A percentile compares a stretch with the other conserved stretches of the same genome.
Evolutionary conservation across 805 yeast species (phyloP).

Genomic region (Ogataea ganodermae): DNA sequence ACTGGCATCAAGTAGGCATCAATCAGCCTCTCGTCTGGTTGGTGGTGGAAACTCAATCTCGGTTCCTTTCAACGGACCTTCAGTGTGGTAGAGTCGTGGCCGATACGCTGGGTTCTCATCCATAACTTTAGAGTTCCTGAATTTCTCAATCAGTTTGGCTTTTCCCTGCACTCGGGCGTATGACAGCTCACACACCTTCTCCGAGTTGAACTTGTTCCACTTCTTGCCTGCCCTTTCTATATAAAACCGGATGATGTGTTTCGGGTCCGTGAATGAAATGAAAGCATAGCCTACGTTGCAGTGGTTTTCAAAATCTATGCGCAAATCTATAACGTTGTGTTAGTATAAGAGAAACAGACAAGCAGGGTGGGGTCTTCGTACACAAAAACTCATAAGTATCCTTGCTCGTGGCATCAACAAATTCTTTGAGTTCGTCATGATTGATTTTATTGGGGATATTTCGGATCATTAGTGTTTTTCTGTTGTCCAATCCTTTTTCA

Average conservation of each 20-base stretch:
- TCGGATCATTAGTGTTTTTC: conserved; percentile 54
- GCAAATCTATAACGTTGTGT: conserved; percentile 36
- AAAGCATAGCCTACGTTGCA: conserved; percentile 62
- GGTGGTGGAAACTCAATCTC: conserved; percentile 46
- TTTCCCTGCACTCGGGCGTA: conserved; percentile 56
- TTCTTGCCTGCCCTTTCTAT: conserved; percentile 46
- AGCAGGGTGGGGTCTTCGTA: conserved; percentile 22
- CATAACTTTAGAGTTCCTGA: conserved; percentile 53
- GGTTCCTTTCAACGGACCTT: conserved; percentile 44
- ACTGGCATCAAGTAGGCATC: background rate
- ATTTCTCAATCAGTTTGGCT: conserved; percentile 45
- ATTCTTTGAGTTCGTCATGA: conserved; percentile 46
- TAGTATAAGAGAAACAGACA: background rate
- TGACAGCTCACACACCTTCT: conserved; percentile 51
- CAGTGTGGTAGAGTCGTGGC: conserved; percentile 48
- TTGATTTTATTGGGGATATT: conserved; percentile 55
- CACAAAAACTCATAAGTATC: conserved; percentile 42
- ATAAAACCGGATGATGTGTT: conserved; percentile 47
- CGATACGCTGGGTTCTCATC: conserved; percentile 44
- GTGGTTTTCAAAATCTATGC: conserved; percentile 53
- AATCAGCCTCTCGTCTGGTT: conserved; percentile 7
- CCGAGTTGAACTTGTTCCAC: conserved; percentile 51
- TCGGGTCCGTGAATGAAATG: conserved; percentile 47
- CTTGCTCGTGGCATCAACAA: conserved; percentile 47
- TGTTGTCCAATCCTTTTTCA: conserved; percentile 41